Conservation (phyloP, 2,329 filamentous ascomycete genomes). For the Pyrenophora teres region DNA sequence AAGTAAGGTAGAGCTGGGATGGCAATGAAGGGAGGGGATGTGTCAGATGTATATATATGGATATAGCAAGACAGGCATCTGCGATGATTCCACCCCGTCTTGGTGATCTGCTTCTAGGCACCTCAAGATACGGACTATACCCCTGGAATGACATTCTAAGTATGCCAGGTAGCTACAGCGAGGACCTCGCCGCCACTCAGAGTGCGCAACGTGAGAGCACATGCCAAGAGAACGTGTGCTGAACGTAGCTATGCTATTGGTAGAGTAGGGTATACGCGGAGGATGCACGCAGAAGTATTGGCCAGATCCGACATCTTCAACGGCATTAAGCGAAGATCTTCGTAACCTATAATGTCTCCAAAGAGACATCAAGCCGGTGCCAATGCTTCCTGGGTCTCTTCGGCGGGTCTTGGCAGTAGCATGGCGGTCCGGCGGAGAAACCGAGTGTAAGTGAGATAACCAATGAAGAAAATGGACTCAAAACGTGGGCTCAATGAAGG, state of each 20-base stretch:
- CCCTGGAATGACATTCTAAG: constrained; percentile 6
- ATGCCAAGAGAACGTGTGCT: constrained; percentile 22
- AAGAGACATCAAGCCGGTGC: constrained; percentile 9
- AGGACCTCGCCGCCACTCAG: constrained; percentile 16
- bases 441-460: too few relatives aligned
- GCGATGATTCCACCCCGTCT: constrained; percentile 15
- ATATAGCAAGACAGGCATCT: constrained; percentile 21
- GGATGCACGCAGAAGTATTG: not conserved
- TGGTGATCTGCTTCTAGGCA: constrained; percentile 6
- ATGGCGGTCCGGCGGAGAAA: not conserved
- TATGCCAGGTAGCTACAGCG: constrained; percentile 9
- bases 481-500: too few relatives aligned
- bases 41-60: constrained; percentile 29
- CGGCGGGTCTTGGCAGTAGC: not conserved
- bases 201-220: constrained; percentile 10
- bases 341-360: not conserved
- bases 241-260: constrained; percentile 20
- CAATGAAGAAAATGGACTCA: too few relatives aligned
- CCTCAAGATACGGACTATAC: not conserved
- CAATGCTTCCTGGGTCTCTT: not conserved
- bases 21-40: constrained; percentile 8
- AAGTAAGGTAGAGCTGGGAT: constrained; percentile 24
- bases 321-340: not conserved
- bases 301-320: not conserved
- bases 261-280: not conserved